A percentile compares a stretch with the other conserved stretches of the same genome.
Evolutionary conservation across 179 eudicot species (phyloP).

Genomic region (Patellifolia procumbens): DNA sequence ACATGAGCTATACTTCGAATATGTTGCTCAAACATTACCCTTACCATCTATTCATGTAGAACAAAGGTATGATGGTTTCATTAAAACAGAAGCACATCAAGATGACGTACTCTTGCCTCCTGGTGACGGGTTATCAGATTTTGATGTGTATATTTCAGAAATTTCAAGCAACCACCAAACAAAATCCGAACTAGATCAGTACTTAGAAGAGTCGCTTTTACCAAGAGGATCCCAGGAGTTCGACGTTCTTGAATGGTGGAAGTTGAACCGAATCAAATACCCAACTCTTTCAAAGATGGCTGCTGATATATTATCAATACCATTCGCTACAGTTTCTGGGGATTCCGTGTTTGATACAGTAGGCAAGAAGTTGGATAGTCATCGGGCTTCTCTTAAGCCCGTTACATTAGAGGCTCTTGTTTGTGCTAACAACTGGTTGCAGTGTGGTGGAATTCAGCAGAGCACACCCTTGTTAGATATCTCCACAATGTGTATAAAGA

Average conservation of each 20-base stretch:
- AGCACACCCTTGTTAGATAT: conserved; percentile 22
- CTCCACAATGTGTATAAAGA: conserved; percentile 23
- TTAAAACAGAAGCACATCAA: conserved; percentile 33
- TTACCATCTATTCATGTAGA: conserved; percentile 39
- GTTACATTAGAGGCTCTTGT: conserved; percentile 38
- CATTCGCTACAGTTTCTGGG: conserved; percentile 37
- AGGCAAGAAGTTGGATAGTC: conserved; percentile 37
- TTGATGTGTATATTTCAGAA: conserved; percentile 47
- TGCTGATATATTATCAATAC: conserved; percentile 49
- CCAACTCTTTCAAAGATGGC: conserved; percentile 54
- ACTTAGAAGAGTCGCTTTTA: conserved; percentile 38
- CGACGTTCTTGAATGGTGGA: conserved; percentile 50
- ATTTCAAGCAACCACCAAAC: conserved; percentile 30
- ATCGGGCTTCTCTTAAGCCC: conserved; percentile 31
- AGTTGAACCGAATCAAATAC: conserved; percentile 36
- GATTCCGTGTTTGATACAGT: conserved; percentile 39
- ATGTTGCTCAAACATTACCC: conserved; percentile 42
- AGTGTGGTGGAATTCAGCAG: conserved; percentile 14
- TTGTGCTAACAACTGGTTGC: conserved; percentile 52
- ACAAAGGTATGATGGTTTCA: conserved; percentile 32
- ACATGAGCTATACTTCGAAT: conserved; percentile 44
- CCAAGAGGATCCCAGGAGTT: conserved; percentile 32
- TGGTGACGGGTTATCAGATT: conserved; percentile 33
- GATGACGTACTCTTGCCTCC: conserved; percentile 26
- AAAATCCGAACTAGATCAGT: conserved; percentile 44